These are phyloP conservation scores for Metschnikowia reukaufii DNA, from an alignment of 805 yeast genomes.

Conservation along the genomic window DNA sequence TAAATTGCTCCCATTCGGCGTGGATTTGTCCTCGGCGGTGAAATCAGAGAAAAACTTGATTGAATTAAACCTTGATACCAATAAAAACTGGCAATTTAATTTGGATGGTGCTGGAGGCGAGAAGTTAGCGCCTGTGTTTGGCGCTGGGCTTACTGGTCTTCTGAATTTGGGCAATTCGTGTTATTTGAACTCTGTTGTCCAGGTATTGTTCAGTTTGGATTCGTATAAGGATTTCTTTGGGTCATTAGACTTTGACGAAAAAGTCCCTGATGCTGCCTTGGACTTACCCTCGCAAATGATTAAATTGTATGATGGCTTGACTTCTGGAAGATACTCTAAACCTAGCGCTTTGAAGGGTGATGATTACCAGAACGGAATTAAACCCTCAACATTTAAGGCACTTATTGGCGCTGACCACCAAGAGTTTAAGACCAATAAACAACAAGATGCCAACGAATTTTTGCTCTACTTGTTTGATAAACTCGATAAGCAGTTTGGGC, in stretches of 20 bases:
- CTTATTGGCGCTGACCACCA: slow-evolving; percentile 74
- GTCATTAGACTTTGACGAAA: slow-evolving; percentile 28
- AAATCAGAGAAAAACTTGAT: slow-evolving; percentile 87
- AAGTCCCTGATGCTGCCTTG: slow-evolving; percentile 50
- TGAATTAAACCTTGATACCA: slow-evolving; percentile 91
- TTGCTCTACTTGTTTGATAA: slow-evolving; percentile 64
- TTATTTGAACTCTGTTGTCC: slow-evolving; percentile 80
- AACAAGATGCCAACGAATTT: slow-evolving; percentile 95
- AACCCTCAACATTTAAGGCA: slow-evolving; percentile 73
- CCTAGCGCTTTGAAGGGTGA: slow-evolving; percentile 48
- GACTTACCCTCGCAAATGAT: slow-evolving; percentile 74
- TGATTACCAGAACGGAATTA: slow-evolving; percentile 71
- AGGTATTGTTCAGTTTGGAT: slow-evolving; percentile 56
- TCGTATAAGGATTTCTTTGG: slow-evolving; percentile 42
- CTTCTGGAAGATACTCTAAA: slow-evolving; percentile 68
- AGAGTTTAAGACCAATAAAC: slow-evolving; percentile 84
- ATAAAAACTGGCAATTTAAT: slow-evolving; percentile 88
- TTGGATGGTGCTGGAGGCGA: slow-evolving; percentile 73
- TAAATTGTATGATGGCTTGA: slow-evolving; percentile 77
- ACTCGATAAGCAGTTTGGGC: slow-evolving; percentile 49
- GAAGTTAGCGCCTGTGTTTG: slow-evolving; percentile 63
- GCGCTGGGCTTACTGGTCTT: slow-evolving; percentile 78
- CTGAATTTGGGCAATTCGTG: slow-evolving; percentile 93
- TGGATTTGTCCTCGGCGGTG: slow-evolving; percentile 51
- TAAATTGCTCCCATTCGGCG: slow-evolving; percentile 59